These are phyloP conservation scores for Neoscytalidium dimidiatum DNA, from an alignment of 2,329 filamentous ascomycete species.

Conservation along the genomic window DNA sequence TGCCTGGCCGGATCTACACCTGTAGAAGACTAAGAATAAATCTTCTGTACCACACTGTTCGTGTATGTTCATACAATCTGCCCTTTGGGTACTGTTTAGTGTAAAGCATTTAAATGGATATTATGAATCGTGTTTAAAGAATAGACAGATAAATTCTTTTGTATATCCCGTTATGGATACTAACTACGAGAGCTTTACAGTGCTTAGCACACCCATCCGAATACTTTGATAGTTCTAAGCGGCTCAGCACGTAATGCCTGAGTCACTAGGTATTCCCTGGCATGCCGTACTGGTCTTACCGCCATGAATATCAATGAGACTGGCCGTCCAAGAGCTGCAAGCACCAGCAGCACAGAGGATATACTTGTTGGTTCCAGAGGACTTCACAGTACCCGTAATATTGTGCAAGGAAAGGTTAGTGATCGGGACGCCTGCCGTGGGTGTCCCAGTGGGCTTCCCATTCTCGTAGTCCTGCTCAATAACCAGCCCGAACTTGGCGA, in stretches of 20 bases:
- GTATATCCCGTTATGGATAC: too few species aligned
- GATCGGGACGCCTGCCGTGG: constrained; percentile 45
- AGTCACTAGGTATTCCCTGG: not conserved
- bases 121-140: too few species aligned
- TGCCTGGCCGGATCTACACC: too few species aligned
- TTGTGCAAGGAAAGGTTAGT: constrained; percentile 36
- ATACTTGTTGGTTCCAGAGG: constrained; percentile 35
- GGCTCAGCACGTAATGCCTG: not conserved
- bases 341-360: constrained; percentile 38
- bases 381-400: constrained; percentile 38
- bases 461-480: constrained; percentile 50
- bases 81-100: too few species aligned
- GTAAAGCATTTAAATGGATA: too few species aligned
- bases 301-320: constrained; percentile 38
- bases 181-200: too few species aligned
- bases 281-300: not conserved
- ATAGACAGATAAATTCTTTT: too few species aligned
- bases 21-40: too few species aligned
- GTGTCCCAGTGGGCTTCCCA: constrained; percentile 33
- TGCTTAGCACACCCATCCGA: too few species aligned
- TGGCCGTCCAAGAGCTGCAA: constrained; percentile 42
- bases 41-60: too few species aligned
- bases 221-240: too few species aligned
- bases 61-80: too few species aligned
- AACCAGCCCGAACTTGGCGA: constrained; percentile 45